These are phyloP conservation scores for Bipolaris bicolor DNA, from an alignment of 2,329 filamentous ascomycete species.

Conservation along the genomic window DNA sequence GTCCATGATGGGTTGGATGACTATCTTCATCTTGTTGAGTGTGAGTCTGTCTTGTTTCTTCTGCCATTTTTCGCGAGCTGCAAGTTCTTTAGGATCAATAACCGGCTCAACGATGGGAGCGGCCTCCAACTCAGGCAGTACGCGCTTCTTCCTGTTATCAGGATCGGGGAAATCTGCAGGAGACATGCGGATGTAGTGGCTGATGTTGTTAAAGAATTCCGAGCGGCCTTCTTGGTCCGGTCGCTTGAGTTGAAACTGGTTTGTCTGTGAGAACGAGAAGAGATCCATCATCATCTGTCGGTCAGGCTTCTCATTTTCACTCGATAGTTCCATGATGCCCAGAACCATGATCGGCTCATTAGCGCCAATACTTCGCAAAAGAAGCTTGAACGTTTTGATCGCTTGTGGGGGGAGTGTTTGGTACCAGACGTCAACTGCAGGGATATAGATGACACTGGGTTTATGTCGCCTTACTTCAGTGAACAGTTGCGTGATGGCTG, in stretches of 20 bases:
- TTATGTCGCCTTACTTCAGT: slow-evolving; percentile 93
- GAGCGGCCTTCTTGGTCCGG: slow-evolving; percentile 72
- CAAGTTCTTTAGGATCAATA: slow-evolving; percentile 65
- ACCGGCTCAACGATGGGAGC: slow-evolving; percentile 63
- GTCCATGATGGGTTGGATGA: slow-evolving; percentile 94
- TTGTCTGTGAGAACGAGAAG: slow-evolving; percentile 84
- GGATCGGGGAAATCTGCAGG: slow-evolving; percentile 89
- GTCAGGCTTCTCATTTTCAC: slow-evolving; percentile 63
- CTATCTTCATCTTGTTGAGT: slow-evolving; percentile 85
- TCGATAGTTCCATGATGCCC: slow-evolving; percentile 77
- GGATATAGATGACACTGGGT: slow-evolving; percentile 93
- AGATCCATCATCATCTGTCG: slow-evolving; percentile 72
- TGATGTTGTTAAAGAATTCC: slow-evolving; percentile 78
- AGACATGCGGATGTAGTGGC: slow-evolving; percentile 76
- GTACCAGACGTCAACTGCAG: slow-evolving; percentile 89
- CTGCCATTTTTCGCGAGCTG: slow-evolving; percentile 79
- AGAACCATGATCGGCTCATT: slow-evolving; percentile 89
- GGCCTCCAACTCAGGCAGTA: slow-evolving; percentile 77
- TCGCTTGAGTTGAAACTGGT: slow-evolving; percentile 71
- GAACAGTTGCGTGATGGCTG: slow-evolving; percentile 88
- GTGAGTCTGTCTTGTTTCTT: slow-evolving; percentile 82
- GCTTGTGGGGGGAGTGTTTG: slow-evolving; percentile 67
- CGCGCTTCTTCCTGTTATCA: slow-evolving; percentile 82
- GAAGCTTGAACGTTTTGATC: slow-evolving; percentile 80
- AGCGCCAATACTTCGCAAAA: slow-evolving; percentile 82